Evolutionary conservation across 2,329 filamentous ascomycete genomes (phyloP), one percentile per base, ranked within the genome.

Genomic region (Diaporthe destruens): DNA sequence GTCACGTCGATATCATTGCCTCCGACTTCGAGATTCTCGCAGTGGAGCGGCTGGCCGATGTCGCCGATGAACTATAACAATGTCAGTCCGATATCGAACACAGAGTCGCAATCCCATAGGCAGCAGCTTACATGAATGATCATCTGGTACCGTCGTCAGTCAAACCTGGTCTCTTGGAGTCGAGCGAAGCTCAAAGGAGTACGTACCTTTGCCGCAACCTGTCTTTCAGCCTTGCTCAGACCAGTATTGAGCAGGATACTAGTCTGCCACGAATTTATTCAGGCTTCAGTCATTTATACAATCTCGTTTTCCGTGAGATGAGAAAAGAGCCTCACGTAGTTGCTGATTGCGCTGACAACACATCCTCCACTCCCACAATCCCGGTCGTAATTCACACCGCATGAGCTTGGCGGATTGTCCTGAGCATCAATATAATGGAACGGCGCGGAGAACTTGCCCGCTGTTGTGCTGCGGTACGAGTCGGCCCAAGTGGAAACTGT

Each of bases 1-100:
- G 80, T 81, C 6, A 91, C 89, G 1, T 80, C 75, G 75, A 91
- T 88, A 20, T 79, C 79, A 77, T 90, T 91, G 2, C 89, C 89
- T 55, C 90, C 90, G 0, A 84, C 77, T 25, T 85, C 82, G 69
- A 87, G 82, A 18, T 83, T 83, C 78, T 89, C 87, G 75, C 84
- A 85, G 79, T 89, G 87, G 4, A 89, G 82, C 1, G 87, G 87
- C 78, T 89, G 85, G 72, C 87, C 86, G 63, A 89, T 85, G 77
- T 90, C 89, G 61, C 87, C 87, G 63, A 87, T 73, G 76, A 91
- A 88, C 80, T 88, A 81, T n/a, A 36, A 77, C 18, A 32, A 78
- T 29, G 25, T 65, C n/a, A 71, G 69, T 36, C 3, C 34, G 6
- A 36, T 11, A 6, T 11, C 39, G 39, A 42, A 2, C 6, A 16